Evolutionary conservation across 2,329 filamentous ascomycete genomes (phyloP).

Genomic region (Alternaria sp.): DNA sequence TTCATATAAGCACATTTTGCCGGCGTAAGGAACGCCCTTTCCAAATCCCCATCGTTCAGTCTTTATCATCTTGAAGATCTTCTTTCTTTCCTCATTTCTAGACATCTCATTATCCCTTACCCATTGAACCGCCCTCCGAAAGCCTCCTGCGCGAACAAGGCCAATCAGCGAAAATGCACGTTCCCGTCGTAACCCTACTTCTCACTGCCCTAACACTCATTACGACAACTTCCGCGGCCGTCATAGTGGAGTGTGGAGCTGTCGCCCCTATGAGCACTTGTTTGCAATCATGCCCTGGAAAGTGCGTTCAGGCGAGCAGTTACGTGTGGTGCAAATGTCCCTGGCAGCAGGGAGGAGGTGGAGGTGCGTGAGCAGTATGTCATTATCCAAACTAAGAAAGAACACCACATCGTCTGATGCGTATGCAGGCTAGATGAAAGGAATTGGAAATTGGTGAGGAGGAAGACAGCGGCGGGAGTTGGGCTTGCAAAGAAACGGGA

Average conservation of each 20-base stretch:
- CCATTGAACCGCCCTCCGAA: neutral
- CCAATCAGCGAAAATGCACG: neutral
- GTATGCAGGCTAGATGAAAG: neutral
- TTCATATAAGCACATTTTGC: neutral
- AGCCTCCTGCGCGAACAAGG: neutral
- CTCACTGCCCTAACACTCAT: neutral
- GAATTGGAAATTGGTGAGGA: neutral
- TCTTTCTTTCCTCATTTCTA: neutral
- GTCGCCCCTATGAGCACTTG: neutral
- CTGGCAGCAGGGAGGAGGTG: neutral
- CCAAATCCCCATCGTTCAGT: neutral
- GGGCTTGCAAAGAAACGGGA: neutral
- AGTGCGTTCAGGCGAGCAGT: neutral
- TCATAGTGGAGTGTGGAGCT: neutral
- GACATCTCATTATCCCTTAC: neutral
- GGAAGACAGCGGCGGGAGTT: neutral
- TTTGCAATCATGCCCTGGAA: neutral
- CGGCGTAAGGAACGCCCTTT: neutral
- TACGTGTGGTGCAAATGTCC: neutral
- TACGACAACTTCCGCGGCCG: neutral
- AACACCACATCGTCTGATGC: neutral
- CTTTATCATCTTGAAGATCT: neutral
- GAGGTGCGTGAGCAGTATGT: neutral
- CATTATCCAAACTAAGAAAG: fast-evolving
- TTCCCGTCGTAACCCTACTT: neutral